Conservation (phyloP, 257 asterid genomes). For the Solanum clarkiae region DNA sequence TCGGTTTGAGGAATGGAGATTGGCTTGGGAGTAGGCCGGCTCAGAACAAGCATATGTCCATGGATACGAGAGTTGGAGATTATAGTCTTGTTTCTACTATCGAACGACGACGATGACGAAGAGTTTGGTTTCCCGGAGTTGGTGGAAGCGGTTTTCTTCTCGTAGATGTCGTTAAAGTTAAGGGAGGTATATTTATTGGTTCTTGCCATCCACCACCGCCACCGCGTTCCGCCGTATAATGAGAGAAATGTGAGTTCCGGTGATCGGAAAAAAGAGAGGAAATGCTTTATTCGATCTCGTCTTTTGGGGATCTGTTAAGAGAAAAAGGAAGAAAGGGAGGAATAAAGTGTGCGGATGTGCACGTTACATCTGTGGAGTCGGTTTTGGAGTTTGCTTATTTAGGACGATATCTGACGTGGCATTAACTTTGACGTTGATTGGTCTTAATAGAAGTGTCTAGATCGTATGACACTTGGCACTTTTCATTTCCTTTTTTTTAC, state of each 20-base stretch:
- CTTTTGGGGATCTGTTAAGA: not conserved
- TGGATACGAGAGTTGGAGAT: conserved; percentile 60
- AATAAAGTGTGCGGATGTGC: not conserved
- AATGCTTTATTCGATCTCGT: not conserved
- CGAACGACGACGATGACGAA: conserved; percentile 18
- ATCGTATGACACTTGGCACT: not conserved
- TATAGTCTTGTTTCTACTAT: conserved; percentile 23
- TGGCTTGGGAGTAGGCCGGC: conserved; percentile 56
- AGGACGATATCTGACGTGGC: not conserved
- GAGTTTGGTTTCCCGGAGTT: not conserved
- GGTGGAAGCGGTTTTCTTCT: conserved; percentile 31
- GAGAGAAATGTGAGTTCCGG: not conserved
- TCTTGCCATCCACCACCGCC: conserved; percentile 77
- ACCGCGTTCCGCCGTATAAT: conserved; percentile 34
- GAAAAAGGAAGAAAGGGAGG: not conserved
- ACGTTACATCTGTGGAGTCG: not conserved
- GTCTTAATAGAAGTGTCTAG: not conserved
- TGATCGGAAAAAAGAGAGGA: not conserved
- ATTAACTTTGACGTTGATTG: not conserved
- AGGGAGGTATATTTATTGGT: conserved; percentile 66
- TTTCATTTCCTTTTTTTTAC: not conserved
- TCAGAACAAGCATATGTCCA: conserved; percentile 78
- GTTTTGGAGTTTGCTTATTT: not conserved
- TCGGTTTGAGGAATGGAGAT: conserved; percentile 21
- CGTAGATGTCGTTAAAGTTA: conserved; percentile 69